Conservation (phyloP, 1,139 yeast species). For the Hyphopichia wangnamkhiaoensis region DNA sequence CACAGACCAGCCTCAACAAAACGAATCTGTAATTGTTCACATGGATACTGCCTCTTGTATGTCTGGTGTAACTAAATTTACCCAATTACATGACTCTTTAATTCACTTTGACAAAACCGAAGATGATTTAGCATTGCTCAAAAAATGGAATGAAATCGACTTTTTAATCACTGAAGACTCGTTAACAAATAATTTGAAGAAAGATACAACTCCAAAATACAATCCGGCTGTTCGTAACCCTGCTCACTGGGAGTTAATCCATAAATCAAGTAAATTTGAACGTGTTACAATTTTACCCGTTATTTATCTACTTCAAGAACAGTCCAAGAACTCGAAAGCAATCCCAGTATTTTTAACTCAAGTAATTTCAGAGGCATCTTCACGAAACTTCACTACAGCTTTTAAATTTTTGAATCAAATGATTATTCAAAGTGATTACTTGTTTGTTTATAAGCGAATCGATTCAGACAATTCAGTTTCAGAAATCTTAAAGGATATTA, state of each 20-base stretch:
- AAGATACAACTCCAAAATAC: not conserved
- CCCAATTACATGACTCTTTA: constrained; percentile 47
- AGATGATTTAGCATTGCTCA: constrained; percentile 31
- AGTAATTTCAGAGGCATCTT: constrained; percentile 19
- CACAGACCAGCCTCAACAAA: not conserved
- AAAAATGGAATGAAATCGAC: constrained; percentile 57
- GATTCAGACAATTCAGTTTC: constrained; percentile 11
- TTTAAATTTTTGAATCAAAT: constrained; percentile 20
- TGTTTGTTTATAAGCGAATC: constrained; percentile 32
- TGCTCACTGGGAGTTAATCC: constrained; percentile 29
- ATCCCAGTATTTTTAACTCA: constrained; percentile 11
- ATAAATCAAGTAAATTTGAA: constrained; percentile 20
- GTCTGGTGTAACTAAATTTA: constrained; percentile 83
- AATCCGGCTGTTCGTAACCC: constrained; percentile 9
- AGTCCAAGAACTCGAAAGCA: constrained; percentile 9
- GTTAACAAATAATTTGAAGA: constrained; percentile 3
- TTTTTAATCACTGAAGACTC: constrained; percentile 54
- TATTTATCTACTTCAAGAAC: constrained; percentile 13
- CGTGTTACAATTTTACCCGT: constrained; percentile 23
- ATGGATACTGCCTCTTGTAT: constrained; percentile 81
- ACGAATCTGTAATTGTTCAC: constrained; percentile 52
- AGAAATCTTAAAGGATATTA: not conserved
- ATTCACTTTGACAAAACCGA: constrained; percentile 81
- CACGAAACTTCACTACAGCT: constrained; percentile 16
- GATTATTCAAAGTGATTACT: constrained; percentile 25